Evolutionary conservation across 2,329 filamentous ascomycete species (phyloP).

Genomic region (Pseudogymnoascus sp.): DNA sequence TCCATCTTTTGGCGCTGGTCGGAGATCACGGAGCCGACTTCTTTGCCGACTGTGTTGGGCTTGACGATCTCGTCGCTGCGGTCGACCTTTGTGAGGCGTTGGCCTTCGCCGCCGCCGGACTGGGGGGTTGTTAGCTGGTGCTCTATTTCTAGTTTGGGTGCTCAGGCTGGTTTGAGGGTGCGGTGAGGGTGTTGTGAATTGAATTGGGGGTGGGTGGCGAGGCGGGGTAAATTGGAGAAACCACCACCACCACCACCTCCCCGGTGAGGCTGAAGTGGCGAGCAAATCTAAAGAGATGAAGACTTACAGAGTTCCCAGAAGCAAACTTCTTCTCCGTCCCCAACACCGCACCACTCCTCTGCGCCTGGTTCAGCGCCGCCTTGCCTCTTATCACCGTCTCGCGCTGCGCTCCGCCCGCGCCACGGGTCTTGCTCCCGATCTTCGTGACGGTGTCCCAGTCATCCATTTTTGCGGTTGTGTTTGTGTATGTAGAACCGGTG

Average conservation of each 20-base stretch:
- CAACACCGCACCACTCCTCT: constrained; percentile 68
- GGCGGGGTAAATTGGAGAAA: not conserved
- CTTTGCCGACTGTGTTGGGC: constrained; percentile 79
- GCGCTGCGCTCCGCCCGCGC: constrained; percentile 57
- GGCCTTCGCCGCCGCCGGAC: constrained; percentile 62
- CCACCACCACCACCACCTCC: not conserved
- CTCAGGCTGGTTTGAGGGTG: constrained; percentile 5
- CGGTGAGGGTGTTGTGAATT: not conserved
- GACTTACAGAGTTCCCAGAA: constrained; percentile 70
- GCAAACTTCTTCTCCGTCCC: constrained; percentile 90
- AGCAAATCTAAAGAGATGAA: not conserved
- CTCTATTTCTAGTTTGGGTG: too few species aligned
- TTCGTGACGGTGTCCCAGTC: constrained; percentile 89
- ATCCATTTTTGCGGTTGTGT: constrained; percentile 40
- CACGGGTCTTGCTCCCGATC: constrained; percentile 80
- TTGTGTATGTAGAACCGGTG: not conserved
- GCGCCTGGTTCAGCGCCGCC: constrained; percentile 77
- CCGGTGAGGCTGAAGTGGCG: not conserved
- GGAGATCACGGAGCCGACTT: constrained; percentile 76
- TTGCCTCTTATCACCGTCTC: constrained; percentile 88
- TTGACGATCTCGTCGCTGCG: constrained; percentile 96
- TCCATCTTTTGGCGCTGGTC: constrained; percentile 71
- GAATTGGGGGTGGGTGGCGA: not conserved
- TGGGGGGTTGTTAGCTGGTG: constrained; percentile 36
- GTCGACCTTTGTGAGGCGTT: constrained; percentile 96